Conservation (phyloP, 2,329 filamentous ascomycete species). For the Sporothrix humicola region DNA sequence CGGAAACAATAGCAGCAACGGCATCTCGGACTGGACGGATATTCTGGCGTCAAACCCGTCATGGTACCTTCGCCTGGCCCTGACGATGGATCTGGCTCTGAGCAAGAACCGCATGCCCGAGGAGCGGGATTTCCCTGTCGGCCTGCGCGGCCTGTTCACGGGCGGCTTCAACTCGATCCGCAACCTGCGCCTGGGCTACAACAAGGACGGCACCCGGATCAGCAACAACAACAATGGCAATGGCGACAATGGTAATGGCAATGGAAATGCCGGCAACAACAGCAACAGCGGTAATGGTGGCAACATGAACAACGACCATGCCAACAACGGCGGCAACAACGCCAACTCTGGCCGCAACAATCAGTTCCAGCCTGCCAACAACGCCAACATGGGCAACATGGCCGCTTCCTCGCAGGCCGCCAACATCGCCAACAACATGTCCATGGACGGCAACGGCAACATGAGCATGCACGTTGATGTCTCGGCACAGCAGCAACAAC, state of each 20-base stretch:
- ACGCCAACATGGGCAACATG: not conserved
- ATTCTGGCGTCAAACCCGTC: constrained; percentile 36
- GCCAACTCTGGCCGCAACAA: not conserved
- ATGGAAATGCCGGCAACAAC: not conserved
- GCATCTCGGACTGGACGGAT: constrained; percentile 36
- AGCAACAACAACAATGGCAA: not conserved
- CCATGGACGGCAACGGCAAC: not conserved
- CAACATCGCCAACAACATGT: constrained; percentile 6
- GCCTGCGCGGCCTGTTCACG: constrained; percentile 35
- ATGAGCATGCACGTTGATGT: constrained; percentile 14
- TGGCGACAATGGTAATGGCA: not conserved
- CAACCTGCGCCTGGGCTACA: constrained; percentile 29
- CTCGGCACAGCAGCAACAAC: not conserved
- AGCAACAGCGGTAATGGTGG: not conserved
- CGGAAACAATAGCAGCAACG: not conserved
- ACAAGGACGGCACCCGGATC: constrained; percentile 9
- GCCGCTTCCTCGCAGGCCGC: not conserved
- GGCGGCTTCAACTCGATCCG: constrained; percentile 15
- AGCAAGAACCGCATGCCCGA: constrained; percentile 39
- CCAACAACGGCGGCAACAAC: not conserved
- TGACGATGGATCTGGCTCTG: constrained; percentile 38
- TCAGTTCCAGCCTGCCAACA: not conserved
- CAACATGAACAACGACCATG: not conserved
- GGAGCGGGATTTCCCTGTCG: constrained; percentile 37
- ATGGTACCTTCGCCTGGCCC: constrained; percentile 37